These are phyloP conservation scores for Sonneratia caseolaris DNA, from an alignment of 345 rosid genomes.

Conservation along the genomic window DNA sequence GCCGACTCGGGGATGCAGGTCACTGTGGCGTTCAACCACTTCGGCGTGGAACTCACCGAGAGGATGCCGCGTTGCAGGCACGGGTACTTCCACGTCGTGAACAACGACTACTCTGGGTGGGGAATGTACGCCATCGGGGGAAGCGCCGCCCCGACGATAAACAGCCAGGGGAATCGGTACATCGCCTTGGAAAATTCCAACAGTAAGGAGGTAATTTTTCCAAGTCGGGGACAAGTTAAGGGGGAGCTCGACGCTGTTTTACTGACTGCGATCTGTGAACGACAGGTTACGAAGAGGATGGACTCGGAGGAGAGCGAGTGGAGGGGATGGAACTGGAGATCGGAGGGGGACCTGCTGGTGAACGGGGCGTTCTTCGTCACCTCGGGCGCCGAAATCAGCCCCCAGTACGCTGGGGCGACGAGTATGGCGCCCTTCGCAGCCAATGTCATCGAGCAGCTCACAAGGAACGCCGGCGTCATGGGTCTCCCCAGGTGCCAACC, in stretches of 20 bases:
- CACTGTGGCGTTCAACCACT: conserved; percentile 20
- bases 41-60: conserved; percentile 8
- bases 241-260: too few species aligned
- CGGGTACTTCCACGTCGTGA: conserved; percentile 19
- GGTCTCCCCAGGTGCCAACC: not conserved
- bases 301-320: conserved; percentile 15
- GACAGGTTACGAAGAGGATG: conserved; percentile 14
- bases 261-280: too few species aligned
- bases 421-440: conserved; percentile 10
- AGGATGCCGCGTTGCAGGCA: conserved; percentile 20
- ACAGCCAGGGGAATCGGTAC: conserved; percentile 19
- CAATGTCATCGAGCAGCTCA: conserved; percentile 12
- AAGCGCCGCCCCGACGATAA: conserved; percentile 16
- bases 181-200: not conserved
- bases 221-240: too few species aligned
- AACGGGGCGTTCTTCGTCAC: conserved; percentile 15
- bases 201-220: conserved; percentile 11
- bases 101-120: conserved; percentile 16
- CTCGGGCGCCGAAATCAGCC: conserved; percentile 6
- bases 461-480: not conserved
- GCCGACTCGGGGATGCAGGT: conserved; percentile 19
- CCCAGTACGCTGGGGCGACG: conserved; percentile 14
- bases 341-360: conserved; percentile 13
- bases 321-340: conserved; percentile 17
- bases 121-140: conserved; percentile 22